A percentile compares a stretch with the other conserved stretches of the same genome.
These are phyloP conservation scores for Isoetes taiwanensis DNA, from an alignment of 75 land plant genomes.

Conservation along the genomic window DNA sequence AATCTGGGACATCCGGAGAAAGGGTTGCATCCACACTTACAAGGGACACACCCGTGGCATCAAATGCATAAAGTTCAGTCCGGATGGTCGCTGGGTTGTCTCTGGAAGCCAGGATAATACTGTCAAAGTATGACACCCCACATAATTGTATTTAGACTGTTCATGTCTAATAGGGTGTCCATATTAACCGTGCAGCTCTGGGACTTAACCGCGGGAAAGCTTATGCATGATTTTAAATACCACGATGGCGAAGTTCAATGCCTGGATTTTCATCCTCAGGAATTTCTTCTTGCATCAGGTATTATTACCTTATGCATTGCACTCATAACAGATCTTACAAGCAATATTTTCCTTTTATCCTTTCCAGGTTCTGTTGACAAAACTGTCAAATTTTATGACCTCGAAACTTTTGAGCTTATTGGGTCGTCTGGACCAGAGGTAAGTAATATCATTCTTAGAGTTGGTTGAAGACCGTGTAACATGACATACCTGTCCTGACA, in stretches of 20 bases:
- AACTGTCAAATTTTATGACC: no score
- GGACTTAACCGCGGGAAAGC: slow-evolving; percentile 8
- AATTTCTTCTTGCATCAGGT: slow-evolving; percentile 7
- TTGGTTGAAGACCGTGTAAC: no score
- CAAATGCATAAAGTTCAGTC: slow-evolving; percentile 64
- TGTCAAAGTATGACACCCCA: slow-evolving; percentile 49
- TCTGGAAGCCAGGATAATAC: slow-evolving; percentile 81
- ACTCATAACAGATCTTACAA: no score
- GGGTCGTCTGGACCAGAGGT: no score
- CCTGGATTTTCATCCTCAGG: slow-evolving; percentile 7
- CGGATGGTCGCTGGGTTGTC: slow-evolving; percentile 98
- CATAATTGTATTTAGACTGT: no score
- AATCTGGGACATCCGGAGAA: slow-evolving; percentile 83
- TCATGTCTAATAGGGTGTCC: no score
- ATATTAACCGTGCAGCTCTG: neutral
- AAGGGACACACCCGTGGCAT: slow-evolving; percentile 84
- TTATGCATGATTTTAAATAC: slow-evolving; percentile 3
- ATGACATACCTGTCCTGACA: no score
- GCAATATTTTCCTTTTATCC: no score
- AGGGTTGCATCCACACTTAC: slow-evolving; percentile 91
- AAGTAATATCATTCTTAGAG: no score
- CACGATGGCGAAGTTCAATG: neutral
- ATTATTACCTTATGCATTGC: no score
- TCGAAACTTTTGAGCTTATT: no score
- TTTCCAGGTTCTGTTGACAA: no score